Conservation (phyloP, 495 filamentous ascomycete species). For the Mytilinidion resinicola region DNA sequence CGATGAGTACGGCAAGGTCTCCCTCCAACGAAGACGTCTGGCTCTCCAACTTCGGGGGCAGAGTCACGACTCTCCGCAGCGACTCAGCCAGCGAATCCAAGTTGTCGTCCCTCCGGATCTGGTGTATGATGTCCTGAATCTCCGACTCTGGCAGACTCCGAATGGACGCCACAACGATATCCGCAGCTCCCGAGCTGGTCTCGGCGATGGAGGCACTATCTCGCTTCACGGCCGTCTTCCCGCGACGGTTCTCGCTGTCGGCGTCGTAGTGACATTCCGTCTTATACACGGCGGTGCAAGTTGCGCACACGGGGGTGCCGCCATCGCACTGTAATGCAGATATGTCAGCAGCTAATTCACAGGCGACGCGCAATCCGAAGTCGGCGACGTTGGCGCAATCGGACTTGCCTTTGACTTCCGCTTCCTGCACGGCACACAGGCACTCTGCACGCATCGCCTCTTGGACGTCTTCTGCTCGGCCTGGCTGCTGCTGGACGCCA, state of each 20-base stretch:
- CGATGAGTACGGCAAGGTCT: constrained; percentile 35
- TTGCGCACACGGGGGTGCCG: constrained; percentile 42
- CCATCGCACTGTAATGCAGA: constrained; percentile 44
- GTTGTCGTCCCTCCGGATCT: constrained; percentile 35
- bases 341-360: neutral
- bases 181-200: constrained; percentile 34
- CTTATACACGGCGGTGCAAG: constrained; percentile 45
- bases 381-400: no score
- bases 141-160: constrained; percentile 41
- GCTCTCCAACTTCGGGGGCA: constrained; percentile 19
- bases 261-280: constrained; percentile 45
- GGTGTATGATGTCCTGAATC: constrained; percentile 40
- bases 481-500: neutral
- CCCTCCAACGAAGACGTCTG: constrained; percentile 26
- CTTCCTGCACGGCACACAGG: constrained; percentile 48
- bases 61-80: constrained; percentile 29
- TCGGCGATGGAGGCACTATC: constrained; percentile 36
- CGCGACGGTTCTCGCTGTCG: constrained; percentile 42
- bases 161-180: constrained; percentile 39
- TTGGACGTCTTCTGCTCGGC: constrained; percentile 15
- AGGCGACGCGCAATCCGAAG: neutral
- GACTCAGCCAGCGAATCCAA: constrained; percentile 37
- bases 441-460: constrained; percentile 44
- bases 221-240: constrained; percentile 33
- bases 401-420: constrained; percentile 47